Base-by-base conservation (phyloP, 805 yeast genomes). In the Cyberlindnera lachancei region DNA sequence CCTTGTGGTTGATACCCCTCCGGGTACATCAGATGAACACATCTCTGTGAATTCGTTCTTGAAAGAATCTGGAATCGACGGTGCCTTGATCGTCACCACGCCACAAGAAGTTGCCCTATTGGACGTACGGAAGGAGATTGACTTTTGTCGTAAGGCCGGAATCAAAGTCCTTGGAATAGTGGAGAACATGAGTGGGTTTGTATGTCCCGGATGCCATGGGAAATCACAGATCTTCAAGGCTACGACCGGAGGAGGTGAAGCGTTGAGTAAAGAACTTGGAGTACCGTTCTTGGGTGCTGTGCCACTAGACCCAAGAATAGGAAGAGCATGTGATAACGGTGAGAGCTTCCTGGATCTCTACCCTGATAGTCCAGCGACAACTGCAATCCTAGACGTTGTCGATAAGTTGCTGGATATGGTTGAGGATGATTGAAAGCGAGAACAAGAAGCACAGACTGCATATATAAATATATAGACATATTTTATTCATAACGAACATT, bases 11-110 rank as follows among this genome's bases (percentile, higher is more conserved):
- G 99, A 92, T 50, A 92, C 99, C 0, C 99, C 98, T 0, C 99
- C 99, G 0, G 98, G 99, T 0, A 92, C 99, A 0, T 81, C 95
- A 0, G 99, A 92, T 58, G 99, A 92, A 55, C 99, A 92, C 58
- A 68, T 92, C 25, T 79, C 94, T 7, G 88, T 92, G 20, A 84
- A 88, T 20, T 78, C 83, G 31, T 88, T 84, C 51, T 63, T 92
- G 70, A 82, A 84, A 48, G 95, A 85, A 22, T 75, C 81, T 5
- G 96, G 96, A 0, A 77, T 92, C 2, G 96, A 90, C 53, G 99
- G 99, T 1, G 98, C 98, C 0, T 64, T 92, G 19, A 70, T 92
- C 3, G 92, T 92, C 22, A 90, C 98, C 0, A 92, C 98, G 0
- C 98, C 99, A 1, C 99, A 92, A 58, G 99, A 92, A 55, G 97